Evolutionary conservation across 352 stramenopile genomes (phyloP).

Genomic region (Blastocystis sp.): DNA sequence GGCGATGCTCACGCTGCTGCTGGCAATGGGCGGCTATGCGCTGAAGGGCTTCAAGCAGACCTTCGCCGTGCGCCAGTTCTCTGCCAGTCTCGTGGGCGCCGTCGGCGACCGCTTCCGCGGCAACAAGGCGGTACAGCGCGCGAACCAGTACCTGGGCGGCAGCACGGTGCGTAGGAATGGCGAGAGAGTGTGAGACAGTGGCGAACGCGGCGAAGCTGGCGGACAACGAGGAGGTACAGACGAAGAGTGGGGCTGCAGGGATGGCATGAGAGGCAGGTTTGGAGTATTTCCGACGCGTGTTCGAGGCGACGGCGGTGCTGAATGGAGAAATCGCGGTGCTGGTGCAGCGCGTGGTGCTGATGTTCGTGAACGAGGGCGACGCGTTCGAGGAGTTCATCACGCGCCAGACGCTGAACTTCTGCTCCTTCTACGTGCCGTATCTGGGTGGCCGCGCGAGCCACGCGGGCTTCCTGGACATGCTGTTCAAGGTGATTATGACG

Average conservation of each 20-base stretch:
- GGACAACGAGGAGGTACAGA: not conserved
- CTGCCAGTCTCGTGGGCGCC: not conserved
- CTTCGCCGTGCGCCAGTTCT: slow-evolving; percentile 17
- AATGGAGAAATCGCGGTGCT: not conserved
- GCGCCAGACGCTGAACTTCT: not conserved
- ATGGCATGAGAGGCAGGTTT: not conserved
- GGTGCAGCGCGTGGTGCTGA: not conserved
- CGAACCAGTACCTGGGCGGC: not conserved
- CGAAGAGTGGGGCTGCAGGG: not conserved
- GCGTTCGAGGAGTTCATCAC: not conserved
- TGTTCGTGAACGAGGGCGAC: not conserved
- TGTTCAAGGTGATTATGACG: slow-evolving; percentile 6
- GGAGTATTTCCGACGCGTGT: not conserved
- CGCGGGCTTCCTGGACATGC: not conserved
- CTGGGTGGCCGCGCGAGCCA: not conserved
- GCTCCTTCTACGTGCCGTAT: slow-evolving; percentile 9
- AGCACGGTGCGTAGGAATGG: not conserved
- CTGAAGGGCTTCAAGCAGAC: not conserved
- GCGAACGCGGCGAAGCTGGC: not conserved
- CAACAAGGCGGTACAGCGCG: not conserved
- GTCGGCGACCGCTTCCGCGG: not conserved
- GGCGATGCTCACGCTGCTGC: not conserved
- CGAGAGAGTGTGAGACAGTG: not conserved
- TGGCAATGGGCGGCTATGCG: not conserved
- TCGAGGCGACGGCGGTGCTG: not conserved